Percentiles rank a stretch among this genome's conserved stretches.
Evolutionary conservation across 2,329 filamentous ascomycete genomes (phyloP).

Genomic region (Aspergillus thermomutatus): DNA sequence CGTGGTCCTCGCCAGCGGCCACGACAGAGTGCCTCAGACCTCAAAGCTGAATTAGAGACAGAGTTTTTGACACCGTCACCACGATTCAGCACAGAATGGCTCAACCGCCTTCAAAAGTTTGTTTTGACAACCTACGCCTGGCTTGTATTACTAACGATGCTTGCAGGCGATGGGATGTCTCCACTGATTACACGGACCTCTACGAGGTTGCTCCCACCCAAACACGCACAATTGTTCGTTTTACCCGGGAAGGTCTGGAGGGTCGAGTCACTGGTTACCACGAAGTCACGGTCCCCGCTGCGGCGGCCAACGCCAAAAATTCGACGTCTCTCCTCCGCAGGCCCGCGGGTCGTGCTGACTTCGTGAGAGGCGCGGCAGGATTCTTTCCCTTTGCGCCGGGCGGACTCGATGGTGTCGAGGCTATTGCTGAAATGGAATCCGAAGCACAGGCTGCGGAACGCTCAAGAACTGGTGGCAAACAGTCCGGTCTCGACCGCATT

Average conservation of each 20-base stretch:
- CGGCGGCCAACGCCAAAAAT: conserved; percentile 88
- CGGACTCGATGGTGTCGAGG: conserved; percentile 81
- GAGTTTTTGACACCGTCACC: conserved; percentile 77
- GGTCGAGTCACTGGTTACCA: conserved; percentile 90
- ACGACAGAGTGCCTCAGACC: conserved; percentile 51
- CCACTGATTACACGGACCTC: conserved; percentile 75
- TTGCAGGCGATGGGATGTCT: conserved; percentile 69
- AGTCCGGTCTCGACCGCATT: conserved; percentile 68
- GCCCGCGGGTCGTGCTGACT: conserved; percentile 81
- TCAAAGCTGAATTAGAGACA: conserved; percentile 69
- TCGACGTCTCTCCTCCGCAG: conserved; percentile 86
- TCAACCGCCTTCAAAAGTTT: not conserved
- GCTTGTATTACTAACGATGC: conserved; percentile 5
- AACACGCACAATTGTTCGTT: conserved; percentile 89
- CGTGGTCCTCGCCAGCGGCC: conserved; percentile 41
- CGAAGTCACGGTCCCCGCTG: conserved; percentile 87
- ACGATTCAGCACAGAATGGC: conserved; percentile 62
- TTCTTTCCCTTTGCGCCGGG: conserved; percentile 94
- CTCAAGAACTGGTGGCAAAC: conserved; percentile 36
- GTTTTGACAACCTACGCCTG: not conserved
- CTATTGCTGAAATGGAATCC: conserved; percentile 78
- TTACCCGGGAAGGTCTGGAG: conserved; percentile 85
- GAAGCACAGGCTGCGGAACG: conserved; percentile 57
- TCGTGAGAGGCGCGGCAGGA: conserved; percentile 86
- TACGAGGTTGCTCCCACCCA: conserved; percentile 88